Evolutionary conservation across 2,329 filamentous ascomycete species (phyloP).

Genomic region (Aschersonia sp.): DNA sequence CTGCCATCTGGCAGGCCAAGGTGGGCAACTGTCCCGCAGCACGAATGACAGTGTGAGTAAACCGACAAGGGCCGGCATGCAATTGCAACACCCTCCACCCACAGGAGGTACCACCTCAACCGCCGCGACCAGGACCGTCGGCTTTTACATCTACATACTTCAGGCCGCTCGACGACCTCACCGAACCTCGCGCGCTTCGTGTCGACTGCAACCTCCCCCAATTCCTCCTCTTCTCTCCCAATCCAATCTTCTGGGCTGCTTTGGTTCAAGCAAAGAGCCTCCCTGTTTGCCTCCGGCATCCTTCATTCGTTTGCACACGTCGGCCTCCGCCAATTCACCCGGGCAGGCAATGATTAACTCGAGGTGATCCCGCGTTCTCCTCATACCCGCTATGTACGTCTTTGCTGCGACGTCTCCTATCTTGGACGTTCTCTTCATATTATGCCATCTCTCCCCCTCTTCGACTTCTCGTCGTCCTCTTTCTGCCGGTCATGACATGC

Average conservation of each 20-base stretch:
- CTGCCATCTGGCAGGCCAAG: no score
- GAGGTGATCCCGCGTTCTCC: constrained; percentile 15
- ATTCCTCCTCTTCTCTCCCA: neutral
- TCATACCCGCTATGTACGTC: constrained; percentile 11
- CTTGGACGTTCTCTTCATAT: neutral
- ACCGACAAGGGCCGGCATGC: no score
- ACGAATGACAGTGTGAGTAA: no score
- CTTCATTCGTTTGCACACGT: constrained; percentile 2
- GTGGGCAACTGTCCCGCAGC: no score
- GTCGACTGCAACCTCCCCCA: neutral
- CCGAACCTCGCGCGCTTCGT: neutral
- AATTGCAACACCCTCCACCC: neutral
- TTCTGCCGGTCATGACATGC: no score
- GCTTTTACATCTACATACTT: neutral
- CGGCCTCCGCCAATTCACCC: constrained; percentile 17
- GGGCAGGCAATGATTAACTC: constrained; percentile 22
- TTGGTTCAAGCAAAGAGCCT: constrained; percentile 1
- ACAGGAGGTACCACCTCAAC: no score
- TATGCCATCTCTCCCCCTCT: neutral
- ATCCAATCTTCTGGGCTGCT: neutral
- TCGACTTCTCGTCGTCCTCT: neutral
- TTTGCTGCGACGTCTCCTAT: neutral
- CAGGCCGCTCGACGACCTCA: neutral
- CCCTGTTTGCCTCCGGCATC: neutral
- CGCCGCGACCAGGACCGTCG: neutral